phyloP scores from a whole-genome alignment of 163 green algal genomes.

The Chloromonas sp. region DNA sequence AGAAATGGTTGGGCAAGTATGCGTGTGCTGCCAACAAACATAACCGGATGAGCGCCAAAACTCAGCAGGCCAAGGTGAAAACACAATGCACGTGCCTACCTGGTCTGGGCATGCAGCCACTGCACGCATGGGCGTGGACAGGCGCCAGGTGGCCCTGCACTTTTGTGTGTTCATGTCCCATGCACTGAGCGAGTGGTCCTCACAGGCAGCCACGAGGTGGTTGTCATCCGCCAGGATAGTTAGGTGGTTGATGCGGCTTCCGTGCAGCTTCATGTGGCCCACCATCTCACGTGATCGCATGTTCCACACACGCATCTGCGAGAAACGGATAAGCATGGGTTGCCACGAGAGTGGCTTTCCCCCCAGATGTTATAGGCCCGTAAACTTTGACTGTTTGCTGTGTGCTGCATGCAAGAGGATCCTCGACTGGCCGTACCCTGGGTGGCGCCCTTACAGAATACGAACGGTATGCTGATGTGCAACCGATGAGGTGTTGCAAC shows the following conservation, averaged over 20 bases:
- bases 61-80: neutral
- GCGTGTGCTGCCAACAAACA: too few species aligned
- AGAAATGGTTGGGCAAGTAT: too few species aligned
- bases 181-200: constrained; percentile 34
- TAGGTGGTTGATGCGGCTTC: constrained; percentile 16
- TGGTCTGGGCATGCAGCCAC: constrained; percentile 32
- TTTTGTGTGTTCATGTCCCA: constrained; percentile 27
- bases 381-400: too few species aligned
- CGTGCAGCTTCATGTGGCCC: constrained; percentile 30
- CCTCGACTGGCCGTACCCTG: too few species aligned
- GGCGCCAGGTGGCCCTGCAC: constrained; percentile 9
- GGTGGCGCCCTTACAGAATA: too few species aligned
- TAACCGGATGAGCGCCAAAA: too few species aligned
- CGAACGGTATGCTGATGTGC: too few species aligned
- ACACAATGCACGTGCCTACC: constrained; percentile 2
- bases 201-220: constrained; percentile 24
- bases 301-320: constrained; percentile 29
- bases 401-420: too few species aligned
- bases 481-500: too few species aligned
- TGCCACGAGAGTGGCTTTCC: too few species aligned
- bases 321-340: too few species aligned
- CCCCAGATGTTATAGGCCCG: too few species aligned
- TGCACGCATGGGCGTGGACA: constrained; percentile 3
- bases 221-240: constrained; percentile 32
- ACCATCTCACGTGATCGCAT: constrained; percentile 23